Base-by-base conservation (phyloP, 2,329 filamentous ascomycete species). In the Venturiaceae sp. region DNA sequence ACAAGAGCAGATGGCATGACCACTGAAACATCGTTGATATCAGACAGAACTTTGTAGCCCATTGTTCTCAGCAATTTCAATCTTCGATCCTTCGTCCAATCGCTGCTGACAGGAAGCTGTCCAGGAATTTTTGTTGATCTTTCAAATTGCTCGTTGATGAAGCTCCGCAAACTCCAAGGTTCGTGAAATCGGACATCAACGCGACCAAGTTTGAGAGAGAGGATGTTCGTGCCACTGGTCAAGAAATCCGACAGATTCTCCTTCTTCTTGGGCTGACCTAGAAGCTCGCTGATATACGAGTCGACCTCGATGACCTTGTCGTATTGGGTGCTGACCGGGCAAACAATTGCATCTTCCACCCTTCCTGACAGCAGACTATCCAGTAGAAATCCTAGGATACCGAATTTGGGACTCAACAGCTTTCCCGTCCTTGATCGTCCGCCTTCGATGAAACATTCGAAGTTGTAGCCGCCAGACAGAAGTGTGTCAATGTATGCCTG, bases 251-350 rank as follows among this genome's bases (percentile, higher is more conserved):
- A 83, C 37, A 99, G 75, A 62, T 96, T 96, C 69, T 99, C 94
- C 69, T 96, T 95, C 67, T 90, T 90, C 73, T 99, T 99, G 0
- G 94, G 94, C 62, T 95, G 86, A 3, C 94, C 94, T 0, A 99
- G 80, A 2, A 99, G 81, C 71, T 99, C 94, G 34, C 86, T 94
- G 47, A 97, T 92, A 67, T 99, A 99, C 5, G 91, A 94, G 63
- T 96, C 91, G 0, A 95, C 96, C 72, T 99, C 94, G 60, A 99
- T 95, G 58, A 99, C 94, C 69, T 97, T 99, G 77, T 99, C 94
- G 69, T 99, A 99, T 69, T 99, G 94, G 0, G 92, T 96, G 71
- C 89, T 95, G 50, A 99, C 94, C 0, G 94, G 94, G 65, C 92
- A 96, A 56, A 99, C 90, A 44, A 96, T 88, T 33, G 90, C 86